These are phyloP conservation scores for Saccharomycopsis capsularis DNA, from an alignment of 805 yeast genomes.

Conservation along the genomic window DNA sequence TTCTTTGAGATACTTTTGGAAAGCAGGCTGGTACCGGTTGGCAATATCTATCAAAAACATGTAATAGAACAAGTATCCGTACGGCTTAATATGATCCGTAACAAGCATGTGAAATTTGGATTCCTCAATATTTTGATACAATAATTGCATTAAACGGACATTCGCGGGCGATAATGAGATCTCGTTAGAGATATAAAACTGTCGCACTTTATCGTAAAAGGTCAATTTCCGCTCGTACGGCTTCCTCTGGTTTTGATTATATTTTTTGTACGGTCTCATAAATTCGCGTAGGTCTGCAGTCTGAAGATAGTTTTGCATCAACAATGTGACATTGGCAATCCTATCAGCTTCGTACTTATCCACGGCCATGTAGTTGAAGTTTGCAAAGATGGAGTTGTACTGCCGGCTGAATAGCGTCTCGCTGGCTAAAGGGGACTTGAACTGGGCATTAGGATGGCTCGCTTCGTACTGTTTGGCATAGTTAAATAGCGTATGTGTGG, in stretches of 20 bases:
- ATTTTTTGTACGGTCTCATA: too few relatives aligned
- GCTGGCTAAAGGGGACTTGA: neutral
- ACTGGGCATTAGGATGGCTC: neutral
- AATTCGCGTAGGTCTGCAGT: too few relatives aligned
- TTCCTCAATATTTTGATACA: too few relatives aligned
- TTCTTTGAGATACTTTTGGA: too few relatives aligned
- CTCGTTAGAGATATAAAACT: too few relatives aligned
- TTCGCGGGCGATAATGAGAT: too few relatives aligned
- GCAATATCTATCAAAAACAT: neutral
- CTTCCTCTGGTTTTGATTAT: neutral
- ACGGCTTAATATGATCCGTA: neutral
- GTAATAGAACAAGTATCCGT: neutral
- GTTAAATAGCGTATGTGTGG: neutral
- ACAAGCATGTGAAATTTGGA: neutral
- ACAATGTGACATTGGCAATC: too few relatives aligned
- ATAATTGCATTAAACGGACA: too few relatives aligned
- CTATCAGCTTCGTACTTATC: slow-evolving; percentile 2
- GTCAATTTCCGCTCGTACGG: neutral
- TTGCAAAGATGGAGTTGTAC: slow-evolving; percentile 1
- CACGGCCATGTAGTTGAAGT: neutral
- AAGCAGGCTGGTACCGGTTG: neutral
- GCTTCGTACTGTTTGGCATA: neutral
- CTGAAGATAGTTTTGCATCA: too few relatives aligned
- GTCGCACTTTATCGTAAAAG: neutral
- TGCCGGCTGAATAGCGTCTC: neutral